These are phyloP conservation scores for Fulvia fulva DNA, from an alignment of 2,329 filamentous ascomycete species.

Conservation along the genomic window DNA sequence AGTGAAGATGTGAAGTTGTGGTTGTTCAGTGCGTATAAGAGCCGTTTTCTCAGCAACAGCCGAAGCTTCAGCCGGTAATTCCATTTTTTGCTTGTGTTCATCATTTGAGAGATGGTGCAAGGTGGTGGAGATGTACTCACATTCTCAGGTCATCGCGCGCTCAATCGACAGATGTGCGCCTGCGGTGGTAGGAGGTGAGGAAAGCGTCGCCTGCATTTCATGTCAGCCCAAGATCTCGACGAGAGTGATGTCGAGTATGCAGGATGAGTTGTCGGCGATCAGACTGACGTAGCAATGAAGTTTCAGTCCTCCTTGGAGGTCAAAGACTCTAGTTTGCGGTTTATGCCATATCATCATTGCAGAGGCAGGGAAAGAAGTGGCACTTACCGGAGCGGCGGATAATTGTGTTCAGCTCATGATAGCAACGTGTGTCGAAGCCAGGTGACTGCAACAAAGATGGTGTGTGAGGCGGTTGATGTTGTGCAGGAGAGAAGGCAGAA, in stretches of 20 bases:
- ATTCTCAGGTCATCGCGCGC: neutral
- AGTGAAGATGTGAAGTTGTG: neutral
- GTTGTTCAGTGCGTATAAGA: neutral
- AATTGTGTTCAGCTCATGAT: slow-evolving; percentile 1
- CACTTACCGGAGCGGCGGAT: slow-evolving; percentile 13
- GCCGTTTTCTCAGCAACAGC: slow-evolving; percentile 17
- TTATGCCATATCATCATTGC: slow-evolving; percentile 25
- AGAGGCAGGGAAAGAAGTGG: neutral
- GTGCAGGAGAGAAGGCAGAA: neutral
- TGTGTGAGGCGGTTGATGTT: neutral
- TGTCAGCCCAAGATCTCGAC: neutral
- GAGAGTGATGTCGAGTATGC: neutral
- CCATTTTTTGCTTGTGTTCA: slow-evolving; percentile 24
- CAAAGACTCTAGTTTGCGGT: slow-evolving; percentile 31
- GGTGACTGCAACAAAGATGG: neutral
- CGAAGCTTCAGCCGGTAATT: slow-evolving; percentile 26
- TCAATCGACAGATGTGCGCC: neutral
- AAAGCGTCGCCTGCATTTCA: neutral
- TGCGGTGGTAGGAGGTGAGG: neutral
- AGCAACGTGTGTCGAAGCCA: neutral
- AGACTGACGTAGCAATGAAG: slow-evolving; percentile 29
- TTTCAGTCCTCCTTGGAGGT: slow-evolving; percentile 26
- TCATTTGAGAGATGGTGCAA: slow-evolving; percentile 13
- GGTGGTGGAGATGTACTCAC: slow-evolving; percentile 1
- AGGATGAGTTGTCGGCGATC: slow-evolving; percentile 10